Base-by-base conservation (phyloP, 2,329 filamentous ascomycete genomes). In the Trichoderma semiorbis region DNA sequence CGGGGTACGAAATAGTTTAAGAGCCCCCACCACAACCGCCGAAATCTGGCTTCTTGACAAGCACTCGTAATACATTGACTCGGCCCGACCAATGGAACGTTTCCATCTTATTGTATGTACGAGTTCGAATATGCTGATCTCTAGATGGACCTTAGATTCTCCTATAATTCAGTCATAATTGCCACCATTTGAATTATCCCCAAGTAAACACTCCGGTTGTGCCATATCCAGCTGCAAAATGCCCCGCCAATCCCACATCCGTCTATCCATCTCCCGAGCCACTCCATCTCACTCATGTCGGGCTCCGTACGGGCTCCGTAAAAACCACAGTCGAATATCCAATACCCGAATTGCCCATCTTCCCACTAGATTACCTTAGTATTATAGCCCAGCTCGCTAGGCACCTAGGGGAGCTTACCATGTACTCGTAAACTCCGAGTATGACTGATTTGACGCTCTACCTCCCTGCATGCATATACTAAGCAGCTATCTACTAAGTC, bases 41-140 rank as follows among this genome's bases (percentile, higher is more conserved):
- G 64, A 47, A 67, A 67, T 39, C 64, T 57, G 64, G 47, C 64
- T 57, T 67, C 64, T 67, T 60, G 57, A 60, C 57, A 60, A 34
- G 57, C 57, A 60, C 32, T 32, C 28, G 57, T 32, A 26, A 26
- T 53, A 18, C 28, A 34, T 30, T 30, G 28, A 26, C 28, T 32
- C 55, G 28, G 30, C 30, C 47, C 21, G 50, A 24, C 64, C 47
- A 67, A 67, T 67, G 50, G 64, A 65, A 16, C 64, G 47, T 66
- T 57, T 66, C 32, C 32, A 12, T 34, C 47, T 55, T 39, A 57
- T 67, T 63, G 16, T n/a, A 60, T 34, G 18, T 18, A 8, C 5
- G 7, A n/a, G 28, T 18, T 5, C 5, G 7, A n/a, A 18, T 32
- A n/a, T 21, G 43, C 43, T 50, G 43, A 21, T 50, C 43, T 50